Percentiles rank a stretch among this genome's conserved stretches.
Conservation (phyloP, 2,329 filamentous ascomycete genomes). For the Botryosphaeria dothidea region DNA sequence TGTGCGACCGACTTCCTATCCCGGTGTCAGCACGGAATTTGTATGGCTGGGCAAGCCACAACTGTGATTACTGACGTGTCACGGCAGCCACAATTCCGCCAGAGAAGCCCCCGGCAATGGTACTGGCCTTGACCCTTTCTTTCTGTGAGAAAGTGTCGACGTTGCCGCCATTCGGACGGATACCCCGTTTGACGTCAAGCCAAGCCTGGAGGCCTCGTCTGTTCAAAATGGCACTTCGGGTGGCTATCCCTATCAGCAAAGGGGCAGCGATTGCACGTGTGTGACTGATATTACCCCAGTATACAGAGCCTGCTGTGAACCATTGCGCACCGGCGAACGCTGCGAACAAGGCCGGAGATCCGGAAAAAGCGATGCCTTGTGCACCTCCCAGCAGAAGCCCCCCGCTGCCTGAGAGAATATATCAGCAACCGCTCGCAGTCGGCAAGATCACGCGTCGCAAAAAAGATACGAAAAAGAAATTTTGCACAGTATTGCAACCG, state of each 20-base stretch:
- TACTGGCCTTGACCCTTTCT: conserved; percentile 68
- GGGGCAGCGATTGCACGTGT: background rate
- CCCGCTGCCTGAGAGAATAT: background rate
- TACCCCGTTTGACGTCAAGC: conserved; percentile 29
- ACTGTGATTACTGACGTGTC: conserved; percentile 14
- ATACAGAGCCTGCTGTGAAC: conserved; percentile 75
- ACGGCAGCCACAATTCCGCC: conserved; percentile 49
- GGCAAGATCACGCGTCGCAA: background rate
- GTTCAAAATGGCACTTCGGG: conserved; percentile 42
- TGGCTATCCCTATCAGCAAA: conserved; percentile 20
- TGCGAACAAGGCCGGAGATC: conserved; percentile 69
- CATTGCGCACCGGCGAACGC: conserved; percentile 75
- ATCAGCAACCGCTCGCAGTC: background rate
- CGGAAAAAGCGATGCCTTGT: conserved; percentile 59
- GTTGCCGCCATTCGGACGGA: background rate
- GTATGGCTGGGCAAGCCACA: background rate
- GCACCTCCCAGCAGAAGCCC: conserved; percentile 61
- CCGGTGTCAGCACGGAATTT: background rate
- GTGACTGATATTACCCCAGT: conserved; percentile 50
- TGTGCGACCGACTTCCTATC: conserved; percentile 29
- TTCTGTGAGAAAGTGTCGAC: conserved; percentile 34
- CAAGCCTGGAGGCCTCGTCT: conserved; percentile 26
- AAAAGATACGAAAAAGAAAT: background rate
- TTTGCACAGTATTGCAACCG: no score
- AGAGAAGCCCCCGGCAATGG: conserved; percentile 69